phyloP scores from a whole-genome alignment of 2,329 filamentous ascomycete species.

The Venturia pyrina region DNA sequence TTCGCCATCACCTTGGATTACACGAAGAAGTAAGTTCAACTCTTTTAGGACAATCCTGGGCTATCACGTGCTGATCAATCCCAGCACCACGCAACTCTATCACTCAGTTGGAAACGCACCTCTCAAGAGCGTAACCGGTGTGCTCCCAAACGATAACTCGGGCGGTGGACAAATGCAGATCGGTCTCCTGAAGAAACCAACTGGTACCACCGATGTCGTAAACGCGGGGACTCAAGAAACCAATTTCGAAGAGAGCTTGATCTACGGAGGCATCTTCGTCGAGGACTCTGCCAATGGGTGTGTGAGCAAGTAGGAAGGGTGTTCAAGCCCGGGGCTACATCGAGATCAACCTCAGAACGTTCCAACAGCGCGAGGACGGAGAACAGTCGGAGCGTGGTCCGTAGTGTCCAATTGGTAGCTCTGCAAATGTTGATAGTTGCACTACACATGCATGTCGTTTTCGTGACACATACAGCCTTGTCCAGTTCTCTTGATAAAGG shows the following conservation, averaged over 20 bases:
- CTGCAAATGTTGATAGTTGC: not conserved
- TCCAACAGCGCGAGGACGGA: not conserved
- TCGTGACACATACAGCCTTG: not conserved
- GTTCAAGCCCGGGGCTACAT: not conserved
- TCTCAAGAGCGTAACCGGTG: conserved; percentile 38
- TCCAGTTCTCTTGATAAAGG: not conserved
- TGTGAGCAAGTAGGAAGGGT: conserved; percentile 14
- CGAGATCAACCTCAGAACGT: not conserved
- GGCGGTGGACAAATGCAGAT: conserved; percentile 54
- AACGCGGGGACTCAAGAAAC: conserved; percentile 26
- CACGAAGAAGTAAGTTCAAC: conserved; percentile 37
- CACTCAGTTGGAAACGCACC: conserved; percentile 41
- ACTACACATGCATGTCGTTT: not conserved
- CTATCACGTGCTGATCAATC: not conserved
- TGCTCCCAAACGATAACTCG: conserved; percentile 40
- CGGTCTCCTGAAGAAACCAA: conserved; percentile 52
- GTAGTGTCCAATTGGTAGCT: not conserved
- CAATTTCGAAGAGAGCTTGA: conserved; percentile 28
- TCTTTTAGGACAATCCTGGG: not conserved
- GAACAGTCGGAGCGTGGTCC: not conserved
- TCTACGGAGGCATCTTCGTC: conserved; percentile 29
- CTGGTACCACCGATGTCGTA: conserved; percentile 26
- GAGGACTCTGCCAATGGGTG: conserved; percentile 27
- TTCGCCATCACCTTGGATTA: conserved; percentile 52
- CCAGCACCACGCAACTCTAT: conserved; percentile 46